phyloP scores from a whole-genome alignment of 495 filamentous ascomycete species.

The Geoglossum glabrum region DNA sequence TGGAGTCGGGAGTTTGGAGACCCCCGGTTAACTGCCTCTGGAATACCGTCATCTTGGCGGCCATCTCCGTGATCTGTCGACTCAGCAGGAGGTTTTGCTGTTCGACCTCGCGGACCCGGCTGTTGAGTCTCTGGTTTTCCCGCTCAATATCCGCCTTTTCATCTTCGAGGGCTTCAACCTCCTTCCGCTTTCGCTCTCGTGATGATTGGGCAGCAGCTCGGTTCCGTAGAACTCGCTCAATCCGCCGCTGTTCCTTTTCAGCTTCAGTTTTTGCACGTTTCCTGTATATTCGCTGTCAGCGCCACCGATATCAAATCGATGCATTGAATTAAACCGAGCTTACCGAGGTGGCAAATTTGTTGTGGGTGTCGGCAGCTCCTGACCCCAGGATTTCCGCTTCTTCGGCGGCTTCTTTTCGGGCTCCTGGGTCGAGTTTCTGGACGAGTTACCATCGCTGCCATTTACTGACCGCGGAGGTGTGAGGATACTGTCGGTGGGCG shows the following conservation, averaged over 20 bases:
- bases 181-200: conserved; percentile 80
- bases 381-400: conserved; percentile 98
- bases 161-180: conserved; percentile 74
- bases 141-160: conserved; percentile 46
- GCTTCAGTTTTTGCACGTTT: conserved; percentile 98
- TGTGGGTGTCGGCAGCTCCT: conserved; percentile 89
- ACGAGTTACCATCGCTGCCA: background rate
- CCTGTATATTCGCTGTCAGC: conserved; percentile 22
- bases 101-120: conserved; percentile 39
- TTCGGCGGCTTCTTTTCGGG: conserved; percentile 62
- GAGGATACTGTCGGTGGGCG: background rate
- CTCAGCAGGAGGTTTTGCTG: conserved; percentile 42
- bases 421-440: background rate
- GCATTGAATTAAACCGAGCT: conserved; percentile 10
- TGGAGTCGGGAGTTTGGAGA: conserved; percentile 19
- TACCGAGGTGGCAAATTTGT: conserved; percentile 92
- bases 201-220: conserved; percentile 91
- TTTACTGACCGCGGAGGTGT: background rate
- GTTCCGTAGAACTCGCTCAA: conserved; percentile 92
- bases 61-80: conserved; percentile 43
- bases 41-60: conserved; percentile 35
- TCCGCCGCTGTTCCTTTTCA: conserved; percentile 94
- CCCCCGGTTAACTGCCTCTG: conserved; percentile 18
- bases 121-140: conserved; percentile 51
- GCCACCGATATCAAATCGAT: background rate